These are phyloP conservation scores for Fusarium chlamydosporum DNA, from an alignment of 2,329 filamentous ascomycete genomes.

Conservation along the genomic window DNA sequence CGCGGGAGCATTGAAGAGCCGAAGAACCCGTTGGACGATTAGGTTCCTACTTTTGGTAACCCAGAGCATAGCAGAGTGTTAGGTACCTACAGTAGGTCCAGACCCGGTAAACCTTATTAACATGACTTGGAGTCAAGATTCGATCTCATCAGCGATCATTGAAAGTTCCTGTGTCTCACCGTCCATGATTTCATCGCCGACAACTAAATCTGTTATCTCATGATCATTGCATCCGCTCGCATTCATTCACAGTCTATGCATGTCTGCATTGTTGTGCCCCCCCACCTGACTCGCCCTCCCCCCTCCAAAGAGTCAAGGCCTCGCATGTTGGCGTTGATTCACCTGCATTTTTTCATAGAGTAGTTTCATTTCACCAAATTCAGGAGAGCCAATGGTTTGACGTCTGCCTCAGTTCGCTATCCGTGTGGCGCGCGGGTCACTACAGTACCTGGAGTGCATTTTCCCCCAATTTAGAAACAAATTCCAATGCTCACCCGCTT, in stretches of 20 bases:
- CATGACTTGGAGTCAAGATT: slow-evolving; percentile 1
- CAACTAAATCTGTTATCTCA: background rate
- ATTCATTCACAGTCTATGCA: background rate
- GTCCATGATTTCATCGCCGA: background rate
- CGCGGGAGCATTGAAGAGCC: slow-evolving; percentile 17
- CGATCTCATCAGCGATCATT: slow-evolving; percentile 5
- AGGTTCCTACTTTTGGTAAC: no score
- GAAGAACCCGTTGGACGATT: slow-evolving; percentile 10
- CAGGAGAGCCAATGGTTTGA: slow-evolving; percentile 40
- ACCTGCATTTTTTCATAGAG: slow-evolving; percentile 4
- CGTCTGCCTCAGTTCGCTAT: slow-evolving; percentile 21
- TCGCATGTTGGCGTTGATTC: slow-evolving; percentile 26
- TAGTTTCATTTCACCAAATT: slow-evolving; percentile 36
- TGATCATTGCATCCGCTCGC: slow-evolving; percentile 3
- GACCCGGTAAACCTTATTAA: slow-evolving; percentile 3
- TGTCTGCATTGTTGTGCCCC: background rate
- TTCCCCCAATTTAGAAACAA: slow-evolving; percentile 7
- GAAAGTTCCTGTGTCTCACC: background rate
- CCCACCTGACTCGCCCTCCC: slow-evolving; percentile 25
- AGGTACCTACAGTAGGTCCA: slow-evolving; percentile 12
- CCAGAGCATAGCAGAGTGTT: background rate
- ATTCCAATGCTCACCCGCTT: slow-evolving; percentile 6
- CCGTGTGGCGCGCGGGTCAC: slow-evolving; percentile 38
- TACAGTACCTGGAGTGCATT: slow-evolving; percentile 30
- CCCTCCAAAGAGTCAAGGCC: slow-evolving; percentile 7